Percentiles rank a stretch among this genome's conserved stretches.
These are phyloP conservation scores for Vickermania ingenoplastis DNA, from an alignment of 208 protist species.

Conservation along the genomic window DNA sequence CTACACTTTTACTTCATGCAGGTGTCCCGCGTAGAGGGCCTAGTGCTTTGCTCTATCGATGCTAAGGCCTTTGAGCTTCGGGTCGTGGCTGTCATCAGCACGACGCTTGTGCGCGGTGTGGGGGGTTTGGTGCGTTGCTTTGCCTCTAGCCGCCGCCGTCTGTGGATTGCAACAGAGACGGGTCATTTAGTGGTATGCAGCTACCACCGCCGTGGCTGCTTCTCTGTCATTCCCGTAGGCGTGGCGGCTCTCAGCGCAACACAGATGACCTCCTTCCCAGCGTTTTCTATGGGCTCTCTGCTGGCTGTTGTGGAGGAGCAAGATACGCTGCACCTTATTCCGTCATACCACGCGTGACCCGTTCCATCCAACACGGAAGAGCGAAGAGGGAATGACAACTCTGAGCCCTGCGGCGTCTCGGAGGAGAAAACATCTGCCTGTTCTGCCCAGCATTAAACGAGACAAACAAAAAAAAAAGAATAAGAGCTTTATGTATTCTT, in stretches of 20 bases:
- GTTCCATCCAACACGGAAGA: too few relatives aligned
- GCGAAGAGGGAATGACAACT: too few relatives aligned
- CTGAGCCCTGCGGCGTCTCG: too few relatives aligned
- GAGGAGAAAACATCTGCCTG: too few relatives aligned
- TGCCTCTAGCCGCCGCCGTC: slow-evolving; percentile 40
- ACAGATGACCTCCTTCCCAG: slow-evolving; percentile 32
- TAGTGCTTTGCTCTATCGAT: slow-evolving; percentile 53
- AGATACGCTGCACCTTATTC: slow-evolving; percentile 38
- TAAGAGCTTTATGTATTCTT: too few relatives aligned
- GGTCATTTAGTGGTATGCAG: slow-evolving; percentile 67
- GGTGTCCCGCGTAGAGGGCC: slow-evolving; percentile 39
- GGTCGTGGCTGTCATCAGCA: slow-evolving; percentile 55
- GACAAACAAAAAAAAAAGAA: too few relatives aligned
- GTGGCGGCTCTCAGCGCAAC: slow-evolving; percentile 39
- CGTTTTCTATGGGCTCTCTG: slow-evolving; percentile 51
- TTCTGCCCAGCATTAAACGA: too few relatives aligned
- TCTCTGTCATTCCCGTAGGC: slow-evolving; percentile 58
- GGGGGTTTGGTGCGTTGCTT: slow-evolving; percentile 48
- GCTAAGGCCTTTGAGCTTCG: slow-evolving; percentile 51
- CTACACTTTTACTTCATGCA: slow-evolving; percentile 51
- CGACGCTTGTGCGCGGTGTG: slow-evolving; percentile 46
- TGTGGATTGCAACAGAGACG: slow-evolving; percentile 62
- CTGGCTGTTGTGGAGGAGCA: slow-evolving; percentile 55
- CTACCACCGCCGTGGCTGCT: slow-evolving; percentile 24
- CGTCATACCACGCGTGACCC: slow-evolving; percentile 60